phyloP scores from a whole-genome alignment of 768 basidiomycete species.

The Rhizopogon vesiculosus region DNA sequence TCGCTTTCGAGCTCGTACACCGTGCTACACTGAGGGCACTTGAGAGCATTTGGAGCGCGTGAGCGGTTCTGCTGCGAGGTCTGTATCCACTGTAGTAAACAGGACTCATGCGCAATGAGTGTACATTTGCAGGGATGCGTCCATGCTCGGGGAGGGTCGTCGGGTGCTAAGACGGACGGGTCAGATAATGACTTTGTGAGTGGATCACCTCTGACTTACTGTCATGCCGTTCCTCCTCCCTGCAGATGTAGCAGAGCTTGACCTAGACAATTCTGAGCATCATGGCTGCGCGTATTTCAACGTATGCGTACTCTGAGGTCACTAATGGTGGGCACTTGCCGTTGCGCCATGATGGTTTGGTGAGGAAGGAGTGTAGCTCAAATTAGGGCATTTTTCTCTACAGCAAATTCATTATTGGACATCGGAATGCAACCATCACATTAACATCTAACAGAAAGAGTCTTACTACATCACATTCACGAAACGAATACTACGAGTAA shows the following conservation, averaged over 20 bases:
- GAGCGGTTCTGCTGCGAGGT: slow-evolving; percentile 58
- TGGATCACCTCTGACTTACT: slow-evolving; percentile 15
- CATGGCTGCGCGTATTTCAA: slow-evolving; percentile 3
- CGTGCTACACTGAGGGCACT: slow-evolving; percentile 75
- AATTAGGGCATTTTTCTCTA: background rate
- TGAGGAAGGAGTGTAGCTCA: background rate
- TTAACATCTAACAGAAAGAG: slow-evolving; percentile 2
- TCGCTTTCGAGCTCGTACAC: slow-evolving; percentile 65
- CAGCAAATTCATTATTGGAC: background rate
- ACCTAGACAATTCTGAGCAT: slow-evolving; percentile 30
- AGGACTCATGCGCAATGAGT: slow-evolving; percentile 74
- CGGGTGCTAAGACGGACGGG: slow-evolving; percentile 29
- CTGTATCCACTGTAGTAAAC: slow-evolving; percentile 77
- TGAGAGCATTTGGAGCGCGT: slow-evolving; percentile 56
- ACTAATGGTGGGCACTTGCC: slow-evolving; percentile 27
- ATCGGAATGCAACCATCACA: background rate
- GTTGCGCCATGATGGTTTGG: slow-evolving; percentile 17
- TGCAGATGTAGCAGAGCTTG: slow-evolving; percentile 78
- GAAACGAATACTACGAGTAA: slow-evolving; percentile 2
- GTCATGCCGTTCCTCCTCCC: slow-evolving; percentile 62
- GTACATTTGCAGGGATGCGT: slow-evolving; percentile 81
- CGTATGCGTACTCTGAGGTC: slow-evolving; percentile 25
- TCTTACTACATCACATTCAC: background rate
- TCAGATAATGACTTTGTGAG: background rate
- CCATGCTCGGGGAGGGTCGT: slow-evolving; percentile 55